These are phyloP conservation scores for Ensete ventricosum DNA, from an alignment of 176 grass and related monocot species.

Conservation along the genomic window DNA sequence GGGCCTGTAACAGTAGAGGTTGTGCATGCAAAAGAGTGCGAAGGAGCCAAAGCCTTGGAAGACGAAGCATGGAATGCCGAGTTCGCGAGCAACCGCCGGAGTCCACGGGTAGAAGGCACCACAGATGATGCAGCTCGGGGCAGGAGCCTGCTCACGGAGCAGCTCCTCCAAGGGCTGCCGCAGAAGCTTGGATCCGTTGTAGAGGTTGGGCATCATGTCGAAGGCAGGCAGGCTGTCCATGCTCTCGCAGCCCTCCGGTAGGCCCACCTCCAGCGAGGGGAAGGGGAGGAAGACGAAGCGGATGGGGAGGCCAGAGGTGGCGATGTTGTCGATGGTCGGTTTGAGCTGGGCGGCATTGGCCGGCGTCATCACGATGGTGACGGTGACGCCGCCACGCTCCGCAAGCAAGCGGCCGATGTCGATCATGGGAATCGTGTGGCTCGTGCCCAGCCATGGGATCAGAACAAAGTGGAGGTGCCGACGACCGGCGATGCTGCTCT, in stretches of 20 bases:
- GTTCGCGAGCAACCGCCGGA: slow-evolving; percentile 22
- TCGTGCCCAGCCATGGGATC: slow-evolving; percentile 45
- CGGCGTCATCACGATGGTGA: slow-evolving; percentile 51
- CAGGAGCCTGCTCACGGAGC: neutral
- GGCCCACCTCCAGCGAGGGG: slow-evolving; percentile 25
- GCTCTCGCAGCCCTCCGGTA: slow-evolving; percentile 47
- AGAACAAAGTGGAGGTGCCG: slow-evolving; percentile 43
- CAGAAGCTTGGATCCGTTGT: slow-evolving; percentile 27
- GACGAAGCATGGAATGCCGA: slow-evolving; percentile 48
- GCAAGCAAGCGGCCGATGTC: slow-evolving; percentile 61
- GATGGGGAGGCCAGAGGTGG: slow-evolving; percentile 4
- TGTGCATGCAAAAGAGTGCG: slow-evolving; percentile 39
- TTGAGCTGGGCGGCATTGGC: slow-evolving; percentile 30
- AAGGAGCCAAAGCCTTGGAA: slow-evolving; percentile 62
- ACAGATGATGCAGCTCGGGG: slow-evolving; percentile 40
- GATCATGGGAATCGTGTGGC: slow-evolving; percentile 44
- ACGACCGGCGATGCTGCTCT: neutral
- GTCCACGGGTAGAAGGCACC: slow-evolving; percentile 45
- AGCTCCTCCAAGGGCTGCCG: slow-evolving; percentile 26
- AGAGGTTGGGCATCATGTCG: slow-evolving; percentile 25
- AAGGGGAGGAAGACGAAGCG: slow-evolving; percentile 42
- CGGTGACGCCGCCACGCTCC: slow-evolving; percentile 20
- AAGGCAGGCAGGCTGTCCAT: slow-evolving; percentile 28
- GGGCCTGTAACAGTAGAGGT: slow-evolving; percentile 27
- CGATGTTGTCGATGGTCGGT: slow-evolving; percentile 25